Percentiles rank a stretch among this genome's conserved stretches.
Conservation (phyloP, 2,329 filamentous ascomycete species). For the Trichoderma aggressivum region DNA sequence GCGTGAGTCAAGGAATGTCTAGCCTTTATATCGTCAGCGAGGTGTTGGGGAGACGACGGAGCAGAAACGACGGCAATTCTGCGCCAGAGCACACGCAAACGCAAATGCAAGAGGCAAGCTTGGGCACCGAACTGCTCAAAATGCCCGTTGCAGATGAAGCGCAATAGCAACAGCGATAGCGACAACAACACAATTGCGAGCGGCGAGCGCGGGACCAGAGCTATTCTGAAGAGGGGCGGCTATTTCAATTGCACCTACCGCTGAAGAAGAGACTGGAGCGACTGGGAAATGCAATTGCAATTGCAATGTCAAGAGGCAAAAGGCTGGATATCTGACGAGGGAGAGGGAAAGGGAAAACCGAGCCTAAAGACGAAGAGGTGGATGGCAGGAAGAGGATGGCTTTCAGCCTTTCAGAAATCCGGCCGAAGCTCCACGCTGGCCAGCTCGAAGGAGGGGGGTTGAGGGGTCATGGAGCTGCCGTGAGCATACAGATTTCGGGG, state of each 20-base stretch:
- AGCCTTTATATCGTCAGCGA: conserved; percentile 19
- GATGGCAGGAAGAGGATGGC: conserved; percentile 19
- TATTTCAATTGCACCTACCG: conserved; percentile 10
- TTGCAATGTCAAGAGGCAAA: conserved; percentile 12
- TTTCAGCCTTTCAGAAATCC: conserved; percentile 25
- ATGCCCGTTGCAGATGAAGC: background rate
- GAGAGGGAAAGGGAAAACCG: conserved; percentile 11
- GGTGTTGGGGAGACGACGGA: background rate
- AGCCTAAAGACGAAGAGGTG: conserved; percentile 14
- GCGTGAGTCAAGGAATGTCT: conserved; percentile 3
- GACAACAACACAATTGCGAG: background rate
- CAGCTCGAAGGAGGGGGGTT: conserved; percentile 14
- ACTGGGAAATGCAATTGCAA: conserved; percentile 16
- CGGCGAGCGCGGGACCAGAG: background rate
- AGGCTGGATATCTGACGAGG: conserved; percentile 11
- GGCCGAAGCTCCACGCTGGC: conserved; percentile 23
- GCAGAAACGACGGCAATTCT: background rate
- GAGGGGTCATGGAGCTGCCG: conserved; percentile 13
- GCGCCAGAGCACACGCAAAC: background rate
- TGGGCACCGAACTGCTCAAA: conserved; percentile 1
- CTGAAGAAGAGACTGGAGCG: background rate
- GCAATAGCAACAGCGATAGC: background rate
- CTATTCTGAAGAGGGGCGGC: background rate
- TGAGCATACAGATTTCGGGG: conserved; percentile 2
- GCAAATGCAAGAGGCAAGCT: background rate